Evolutionary conservation across 768 basidiomycete genomes (phyloP), one percentile per base, ranked within the genome.

Genomic region (Suillus lakei): DNA sequence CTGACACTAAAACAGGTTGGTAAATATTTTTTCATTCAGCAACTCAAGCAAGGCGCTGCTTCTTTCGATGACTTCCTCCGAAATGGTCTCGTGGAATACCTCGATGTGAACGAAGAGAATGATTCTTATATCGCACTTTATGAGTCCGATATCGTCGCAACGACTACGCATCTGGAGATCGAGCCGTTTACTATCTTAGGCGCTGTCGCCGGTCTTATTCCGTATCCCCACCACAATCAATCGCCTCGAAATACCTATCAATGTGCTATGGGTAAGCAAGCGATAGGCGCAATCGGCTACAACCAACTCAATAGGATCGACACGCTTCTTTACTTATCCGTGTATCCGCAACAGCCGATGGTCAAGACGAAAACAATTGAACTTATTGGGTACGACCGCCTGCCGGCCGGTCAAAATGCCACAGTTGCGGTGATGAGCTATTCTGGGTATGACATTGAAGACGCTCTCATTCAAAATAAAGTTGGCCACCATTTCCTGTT

Each of bases 191-290:
- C 98, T 2, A 82, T 99, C 66, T 88, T 99, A 15, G 98, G 98
- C 16, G 98, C 96, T 43, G 98, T 99, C 56, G 98, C 98, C 5
- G 98, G 98, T 54, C 87, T 99, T 32, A 99, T 99, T 73, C 98
- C 98, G 15, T 99, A 99, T 75, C 98, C 98, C 2, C 98, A 99
- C 75, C 98, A 99, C 77, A 99, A 99, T 73, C 98, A 99, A 74
- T 99, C 98, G 5, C 98, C 98, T 3, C 91, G 98, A 62, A 99
- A 99, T 73, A 99, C 98, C 12, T 99, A 99, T 76, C 97, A 99
- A 81, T 99, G 97, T 73, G 97, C 97, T 63, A 99, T 99, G 97
- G 97, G 98, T 62, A 99, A 99, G 82, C 98, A 99, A 82, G 97
- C 98, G 2, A 99, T 99, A 68, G 98, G 98, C 26, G 96, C 96